Conservation (phyloP, 768 basidiomycete species). For the Leccinum longicurvipes region DNA sequence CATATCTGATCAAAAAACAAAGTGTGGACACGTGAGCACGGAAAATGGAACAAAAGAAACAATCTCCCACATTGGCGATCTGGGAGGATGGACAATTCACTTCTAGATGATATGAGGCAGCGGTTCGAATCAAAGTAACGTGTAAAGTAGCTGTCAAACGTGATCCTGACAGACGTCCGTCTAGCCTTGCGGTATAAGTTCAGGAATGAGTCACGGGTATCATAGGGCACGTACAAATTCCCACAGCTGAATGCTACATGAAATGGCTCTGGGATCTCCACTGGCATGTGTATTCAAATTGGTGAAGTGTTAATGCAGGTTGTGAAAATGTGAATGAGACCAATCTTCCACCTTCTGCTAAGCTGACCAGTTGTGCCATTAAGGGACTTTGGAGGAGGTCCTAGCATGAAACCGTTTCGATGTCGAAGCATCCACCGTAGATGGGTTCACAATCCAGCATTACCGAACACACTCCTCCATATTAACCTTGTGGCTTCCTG, state of each 20-base stretch:
- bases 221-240: background rate
- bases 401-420: background rate
- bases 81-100: background rate
- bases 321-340: too few relatives aligned
- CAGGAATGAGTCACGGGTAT: background rate
- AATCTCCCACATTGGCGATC: background rate
- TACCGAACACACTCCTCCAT: slow-evolving; percentile 33
- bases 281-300: background rate
- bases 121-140: background rate
- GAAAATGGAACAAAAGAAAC: background rate
- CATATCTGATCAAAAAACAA: too few relatives aligned
- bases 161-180: too few relatives aligned
- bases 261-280: background rate
- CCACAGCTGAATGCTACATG: background rate
- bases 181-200: background rate
- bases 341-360: too few relatives aligned
- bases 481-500: slow-evolving; percentile 33
- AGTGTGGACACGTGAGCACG: background rate
- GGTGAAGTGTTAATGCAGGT: background rate
- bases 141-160: too few relatives aligned
- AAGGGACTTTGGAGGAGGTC: background rate
- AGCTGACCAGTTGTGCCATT: too few relatives aligned
- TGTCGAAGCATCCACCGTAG: too few relatives aligned
- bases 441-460: slow-evolving; percentile 18
- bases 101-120: too few relatives aligned